phyloP scores from a whole-genome alignment of 345 rosid genomes.

The Citrus cavaleriei region DNA sequence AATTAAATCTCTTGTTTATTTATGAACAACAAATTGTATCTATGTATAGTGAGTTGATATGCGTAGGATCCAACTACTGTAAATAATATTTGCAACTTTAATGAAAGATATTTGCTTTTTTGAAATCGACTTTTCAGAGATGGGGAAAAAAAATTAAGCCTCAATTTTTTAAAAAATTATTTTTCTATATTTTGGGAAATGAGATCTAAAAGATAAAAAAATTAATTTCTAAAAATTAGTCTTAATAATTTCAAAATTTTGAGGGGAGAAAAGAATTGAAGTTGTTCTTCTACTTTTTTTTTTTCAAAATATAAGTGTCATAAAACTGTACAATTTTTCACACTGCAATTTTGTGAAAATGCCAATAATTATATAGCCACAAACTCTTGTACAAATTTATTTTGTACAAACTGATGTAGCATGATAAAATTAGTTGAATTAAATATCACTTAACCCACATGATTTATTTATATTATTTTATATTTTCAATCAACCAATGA shows the following conservation, averaged over 20 bases:
- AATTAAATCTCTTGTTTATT: neutral
- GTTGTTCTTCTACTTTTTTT: too few relatives aligned
- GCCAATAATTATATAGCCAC: fast-evolving
- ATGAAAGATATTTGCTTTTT: neutral
- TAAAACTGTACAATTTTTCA: too few relatives aligned
- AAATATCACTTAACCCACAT: too few relatives aligned
- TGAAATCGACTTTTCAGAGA: neutral
- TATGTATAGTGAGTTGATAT: neutral
- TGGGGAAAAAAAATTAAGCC: neutral
- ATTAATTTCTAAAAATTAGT: too few relatives aligned
- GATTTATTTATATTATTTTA: too few relatives aligned
- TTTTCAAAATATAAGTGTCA: neutral
- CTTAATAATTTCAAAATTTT: too few relatives aligned
- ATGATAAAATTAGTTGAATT: too few relatives aligned
- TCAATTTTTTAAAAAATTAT: too few relatives aligned
- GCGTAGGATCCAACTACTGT: neutral
- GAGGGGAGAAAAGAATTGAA: too few relatives aligned
- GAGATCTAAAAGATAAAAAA: neutral
- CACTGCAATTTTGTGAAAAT: neutral
- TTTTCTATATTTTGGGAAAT: neutral
- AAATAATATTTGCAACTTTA: neutral
- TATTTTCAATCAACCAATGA: fast-evolving
- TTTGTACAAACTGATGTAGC: fast-evolving
- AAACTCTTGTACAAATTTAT: too few relatives aligned
- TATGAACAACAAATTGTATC: neutral